These are phyloP conservation scores for Ganoderma multipileum DNA, from an alignment of 1,284 basidiomycete species.

Conservation along the genomic window DNA sequence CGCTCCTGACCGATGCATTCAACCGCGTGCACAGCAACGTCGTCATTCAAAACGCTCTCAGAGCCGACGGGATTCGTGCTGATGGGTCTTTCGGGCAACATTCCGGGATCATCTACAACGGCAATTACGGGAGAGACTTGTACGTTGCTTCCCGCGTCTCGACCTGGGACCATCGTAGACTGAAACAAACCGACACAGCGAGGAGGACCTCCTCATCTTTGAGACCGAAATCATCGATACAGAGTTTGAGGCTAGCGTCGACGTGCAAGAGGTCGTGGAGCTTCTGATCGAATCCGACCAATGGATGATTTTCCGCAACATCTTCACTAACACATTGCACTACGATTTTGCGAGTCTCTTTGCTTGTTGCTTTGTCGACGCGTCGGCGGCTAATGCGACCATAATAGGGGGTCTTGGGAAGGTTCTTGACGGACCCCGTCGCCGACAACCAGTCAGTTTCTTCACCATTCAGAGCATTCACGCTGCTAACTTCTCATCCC, in stretches of 20 bases:
- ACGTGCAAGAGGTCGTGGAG: slow-evolving; percentile 51
- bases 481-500: slow-evolving; percentile 1
- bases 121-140: slow-evolving; percentile 72
- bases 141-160: slow-evolving; percentile 39
- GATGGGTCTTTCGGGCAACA: slow-evolving; percentile 75
- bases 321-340: slow-evolving; percentile 60
- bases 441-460: slow-evolving; percentile 59
- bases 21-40: slow-evolving; percentile 55
- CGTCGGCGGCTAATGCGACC: not conserved
- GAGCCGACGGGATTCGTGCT: slow-evolving; percentile 64
- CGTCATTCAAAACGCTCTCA: slow-evolving; percentile 49
- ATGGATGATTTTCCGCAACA: slow-evolving; percentile 77
- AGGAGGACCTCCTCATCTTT: slow-evolving; percentile 57
- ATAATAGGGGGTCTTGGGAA: slow-evolving; percentile 60
- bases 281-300: slow-evolving; percentile 56
- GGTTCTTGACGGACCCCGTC: slow-evolving; percentile 69
- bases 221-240: slow-evolving; percentile 63
- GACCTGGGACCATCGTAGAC: not conserved
- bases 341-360: slow-evolving; percentile 68
- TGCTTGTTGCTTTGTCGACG: not conserved
- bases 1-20: slow-evolving; percentile 57
- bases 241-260: slow-evolving; percentile 51
- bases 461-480: not conserved
- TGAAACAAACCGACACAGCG: slow-evolving; percentile 38
- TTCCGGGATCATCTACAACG: slow-evolving; percentile 65